phyloP scores from a whole-genome alignment of 2,329 filamentous ascomycete species.

The Teratosphaeria nubilosa region DNA sequence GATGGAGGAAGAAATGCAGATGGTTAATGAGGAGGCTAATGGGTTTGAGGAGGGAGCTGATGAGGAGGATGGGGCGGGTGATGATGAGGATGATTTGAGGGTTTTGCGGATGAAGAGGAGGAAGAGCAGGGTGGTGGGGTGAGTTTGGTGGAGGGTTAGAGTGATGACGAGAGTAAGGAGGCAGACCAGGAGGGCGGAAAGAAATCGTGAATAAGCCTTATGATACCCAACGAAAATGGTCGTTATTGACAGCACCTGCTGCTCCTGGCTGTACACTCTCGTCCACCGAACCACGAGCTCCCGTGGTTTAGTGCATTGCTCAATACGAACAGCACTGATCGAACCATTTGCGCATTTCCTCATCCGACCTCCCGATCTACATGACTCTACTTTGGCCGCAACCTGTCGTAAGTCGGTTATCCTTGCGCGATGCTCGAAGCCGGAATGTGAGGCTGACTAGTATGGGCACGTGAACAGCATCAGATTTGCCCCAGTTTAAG shows the following conservation, averaged over 20 bases:
- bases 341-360: too few relatives aligned
- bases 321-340: too few relatives aligned
- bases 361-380: too few relatives aligned
- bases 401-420: too few relatives aligned
- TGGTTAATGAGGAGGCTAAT: background rate
- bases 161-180: background rate
- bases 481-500: too few relatives aligned
- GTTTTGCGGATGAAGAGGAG: background rate
- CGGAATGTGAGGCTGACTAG: too few relatives aligned
- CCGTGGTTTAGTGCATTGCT: too few relatives aligned
- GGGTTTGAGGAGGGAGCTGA: background rate
- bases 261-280: too few relatives aligned
- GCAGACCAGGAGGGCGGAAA: background rate
- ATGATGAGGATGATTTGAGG: background rate
- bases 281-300: too few relatives aligned
- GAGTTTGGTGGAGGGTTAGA: background rate
- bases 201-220: background rate
- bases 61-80: background rate
- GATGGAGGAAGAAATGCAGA: slow-evolving; percentile 24
- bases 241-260: background rate
- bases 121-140: background rate
- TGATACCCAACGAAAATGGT: background rate
- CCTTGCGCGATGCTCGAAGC: too few relatives aligned
- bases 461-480: too few relatives aligned
- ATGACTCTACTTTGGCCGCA: too few relatives aligned